Percentiles rank a stretch among this genome's conserved stretches.
These are phyloP conservation scores for Fusarium burgessii DNA, from an alignment of 2,329 filamentous ascomycete species.

Conservation along the genomic window DNA sequence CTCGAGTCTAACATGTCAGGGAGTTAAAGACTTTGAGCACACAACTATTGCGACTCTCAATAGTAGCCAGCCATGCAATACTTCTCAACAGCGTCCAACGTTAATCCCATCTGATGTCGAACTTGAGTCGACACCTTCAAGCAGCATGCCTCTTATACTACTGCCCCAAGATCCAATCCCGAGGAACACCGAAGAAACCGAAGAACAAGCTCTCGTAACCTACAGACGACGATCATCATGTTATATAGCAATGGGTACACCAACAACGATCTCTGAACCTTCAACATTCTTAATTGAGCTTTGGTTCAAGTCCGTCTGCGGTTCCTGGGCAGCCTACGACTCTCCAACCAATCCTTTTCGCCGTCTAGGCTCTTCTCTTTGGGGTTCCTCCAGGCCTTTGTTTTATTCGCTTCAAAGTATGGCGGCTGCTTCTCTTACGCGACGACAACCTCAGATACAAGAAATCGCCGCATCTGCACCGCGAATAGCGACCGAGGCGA, in stretches of 20 bases:
- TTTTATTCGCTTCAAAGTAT: slow-evolving; percentile 42
- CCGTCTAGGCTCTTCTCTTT: slow-evolving; percentile 26
- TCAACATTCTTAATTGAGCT: slow-evolving; percentile 33
- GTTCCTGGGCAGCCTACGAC: slow-evolving; percentile 41
- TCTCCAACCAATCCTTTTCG: slow-evolving; percentile 37
- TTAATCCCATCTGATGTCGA: background rate
- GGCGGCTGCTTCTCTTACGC: slow-evolving; percentile 32
- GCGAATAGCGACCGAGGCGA: slow-evolving; percentile 32
- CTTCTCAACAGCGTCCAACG: background rate
- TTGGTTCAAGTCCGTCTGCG: slow-evolving; percentile 41
- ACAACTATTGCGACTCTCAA: accelerated
- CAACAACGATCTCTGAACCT: slow-evolving; percentile 31
- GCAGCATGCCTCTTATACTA: slow-evolving; percentile 3
- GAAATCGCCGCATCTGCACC: slow-evolving; percentile 32
- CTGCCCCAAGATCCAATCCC: background rate
- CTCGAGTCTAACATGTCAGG: background rate
- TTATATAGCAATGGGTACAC: background rate
- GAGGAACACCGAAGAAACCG: background rate
- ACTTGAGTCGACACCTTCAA: background rate
- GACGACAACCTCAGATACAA: slow-evolving; percentile 25
- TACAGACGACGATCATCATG: background rate
- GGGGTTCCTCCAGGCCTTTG: slow-evolving; percentile 21
- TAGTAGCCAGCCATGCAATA: background rate
- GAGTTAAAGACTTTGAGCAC: too few relatives aligned
- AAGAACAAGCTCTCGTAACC: background rate